Conservation (phyloP, 768 basidiomycete genomes). For the Clitopilus hobsonii region DNA sequence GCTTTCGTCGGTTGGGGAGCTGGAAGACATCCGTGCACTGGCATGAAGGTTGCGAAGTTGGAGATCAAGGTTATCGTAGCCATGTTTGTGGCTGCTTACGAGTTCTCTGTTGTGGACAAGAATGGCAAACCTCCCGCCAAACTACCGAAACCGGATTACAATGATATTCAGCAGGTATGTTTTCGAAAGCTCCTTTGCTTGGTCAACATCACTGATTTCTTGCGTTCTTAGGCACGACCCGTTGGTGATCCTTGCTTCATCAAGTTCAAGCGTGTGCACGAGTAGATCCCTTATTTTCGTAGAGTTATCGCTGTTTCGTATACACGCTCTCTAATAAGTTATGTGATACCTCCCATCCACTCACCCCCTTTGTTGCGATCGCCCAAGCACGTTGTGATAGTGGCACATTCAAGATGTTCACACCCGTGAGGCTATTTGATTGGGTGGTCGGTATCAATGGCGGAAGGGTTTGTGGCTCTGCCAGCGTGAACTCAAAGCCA, state of each 20-base stretch:
- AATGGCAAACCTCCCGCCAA: conserved; percentile 16
- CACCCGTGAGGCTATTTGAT: too few relatives aligned
- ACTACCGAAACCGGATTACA: conserved; percentile 23
- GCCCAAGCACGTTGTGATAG: too few relatives aligned
- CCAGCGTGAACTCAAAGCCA: too few relatives aligned
- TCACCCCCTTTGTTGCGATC: too few relatives aligned
- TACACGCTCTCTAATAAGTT: too few relatives aligned
- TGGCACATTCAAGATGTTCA: too few relatives aligned
- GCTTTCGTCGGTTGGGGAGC: conserved; percentile 35
- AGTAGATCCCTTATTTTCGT: not conserved
- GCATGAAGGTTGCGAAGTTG: conserved; percentile 32
- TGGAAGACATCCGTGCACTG: conserved; percentile 29
- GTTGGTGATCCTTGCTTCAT: conserved; percentile 18
- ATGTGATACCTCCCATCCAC: too few relatives aligned
- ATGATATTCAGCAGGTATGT: conserved; percentile 28
- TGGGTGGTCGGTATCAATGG: too few relatives aligned
- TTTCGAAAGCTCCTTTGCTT: not conserved
- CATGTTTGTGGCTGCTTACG: conserved; percentile 25
- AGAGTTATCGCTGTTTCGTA: too few relatives aligned
- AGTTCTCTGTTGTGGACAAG: conserved; percentile 28
- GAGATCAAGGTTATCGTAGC: conserved; percentile 32
- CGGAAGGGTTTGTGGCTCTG: too few relatives aligned
- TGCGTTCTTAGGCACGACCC: conserved; percentile 16
- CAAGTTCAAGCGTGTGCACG: conserved; percentile 17
- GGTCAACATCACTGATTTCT: not conserved